Evolutionary conservation across 208 protist genomes (phyloP).

Genomic region (Wallacemonas sp.): DNA sequence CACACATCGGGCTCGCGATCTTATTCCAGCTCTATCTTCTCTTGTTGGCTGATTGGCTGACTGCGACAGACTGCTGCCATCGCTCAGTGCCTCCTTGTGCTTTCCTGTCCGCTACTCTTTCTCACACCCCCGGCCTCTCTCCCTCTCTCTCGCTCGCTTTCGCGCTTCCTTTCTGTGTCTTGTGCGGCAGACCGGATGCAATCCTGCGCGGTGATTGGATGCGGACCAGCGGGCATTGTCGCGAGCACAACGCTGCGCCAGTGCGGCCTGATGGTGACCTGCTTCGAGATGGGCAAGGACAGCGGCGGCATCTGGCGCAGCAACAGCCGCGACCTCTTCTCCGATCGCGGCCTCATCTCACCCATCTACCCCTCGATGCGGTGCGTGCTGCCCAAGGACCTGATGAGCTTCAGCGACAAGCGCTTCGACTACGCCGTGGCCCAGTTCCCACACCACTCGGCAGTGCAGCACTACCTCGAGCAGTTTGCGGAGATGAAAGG

Average conservation of each 20-base stretch:
- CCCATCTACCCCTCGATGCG: conserved; percentile 85
- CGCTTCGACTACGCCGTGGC: conserved; percentile 82
- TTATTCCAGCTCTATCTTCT: not conserved
- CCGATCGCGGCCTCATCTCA: conserved; percentile 62
- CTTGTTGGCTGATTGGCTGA: not conserved
- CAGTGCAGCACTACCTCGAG: conserved; percentile 77
- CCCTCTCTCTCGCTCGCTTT: not conserved
- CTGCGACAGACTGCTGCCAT: not conserved
- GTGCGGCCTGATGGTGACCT: conserved; percentile 82
- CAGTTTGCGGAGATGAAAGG: conserved; percentile 72
- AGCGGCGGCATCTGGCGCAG: conserved; percentile 81
- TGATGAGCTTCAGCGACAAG: conserved; percentile 83
- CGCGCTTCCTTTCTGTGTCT: not conserved
- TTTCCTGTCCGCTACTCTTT: not conserved
- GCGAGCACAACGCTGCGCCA: conserved; percentile 67
- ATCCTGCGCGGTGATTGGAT: conserved; percentile 87
- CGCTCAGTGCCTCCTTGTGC: not conserved
- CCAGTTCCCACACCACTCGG: conserved; percentile 87
- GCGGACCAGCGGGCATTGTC: conserved; percentile 83
- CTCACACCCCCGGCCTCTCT: not conserved
- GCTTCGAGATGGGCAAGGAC: conserved; percentile 69
- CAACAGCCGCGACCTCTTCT: conserved; percentile 71
- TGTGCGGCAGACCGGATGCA: conserved; percentile 42
- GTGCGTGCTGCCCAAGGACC: conserved; percentile 83
- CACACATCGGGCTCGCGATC: not conserved